Evolutionary conservation across 257 asterid genomes (phyloP), one percentile per base, ranked within the genome.

Genomic region (Knoxia roxburghii): DNA sequence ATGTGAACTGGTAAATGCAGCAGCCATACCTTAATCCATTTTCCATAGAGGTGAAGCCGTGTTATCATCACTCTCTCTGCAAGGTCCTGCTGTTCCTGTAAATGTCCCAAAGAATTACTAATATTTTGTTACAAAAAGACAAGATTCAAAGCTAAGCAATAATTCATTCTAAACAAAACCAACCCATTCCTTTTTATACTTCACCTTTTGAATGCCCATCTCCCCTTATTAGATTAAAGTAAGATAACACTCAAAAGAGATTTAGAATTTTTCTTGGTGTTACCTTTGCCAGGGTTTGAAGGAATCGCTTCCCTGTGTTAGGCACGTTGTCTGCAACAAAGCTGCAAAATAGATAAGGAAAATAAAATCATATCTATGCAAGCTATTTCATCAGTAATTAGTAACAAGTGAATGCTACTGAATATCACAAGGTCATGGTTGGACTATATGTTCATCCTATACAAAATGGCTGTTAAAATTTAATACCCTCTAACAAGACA

Each of bases 11-110:
- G 52, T 32, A 7, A 39, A 40, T n/a, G n/a, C n/a, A 52, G 24
- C 21, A 26, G 55, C 18, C 57, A 37, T 76, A 88, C 96, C 91
- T 86, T 80, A 48, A 88, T 88, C 94, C 96, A 84, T 75, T 76
- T 80, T 6, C 81, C 81, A 33, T 85, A 88, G 8, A 88, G 78
- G 74, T 77, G 80, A 63, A 88, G 92, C 21, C 93, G 84, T 1
- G 95, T 88, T 54, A 84, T 73, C 95, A 88, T 86, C 74, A 84
- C 96, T 83, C 94, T 79, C 73, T 86, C 91, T 53, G 89, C 94
- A 70, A 88, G 91, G 54, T 82, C 88, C 70, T 76, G 86, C 33
- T 82, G 81, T 77, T 88, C 96, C 94, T 86, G 86, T 43, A 39
- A 56, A 73, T 56, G 32, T 50, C 62, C 41, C 62, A 33, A 33